Conservation (phyloP, 2,329 filamentous ascomycete species). For the Aureobasidium sp. region DNA sequence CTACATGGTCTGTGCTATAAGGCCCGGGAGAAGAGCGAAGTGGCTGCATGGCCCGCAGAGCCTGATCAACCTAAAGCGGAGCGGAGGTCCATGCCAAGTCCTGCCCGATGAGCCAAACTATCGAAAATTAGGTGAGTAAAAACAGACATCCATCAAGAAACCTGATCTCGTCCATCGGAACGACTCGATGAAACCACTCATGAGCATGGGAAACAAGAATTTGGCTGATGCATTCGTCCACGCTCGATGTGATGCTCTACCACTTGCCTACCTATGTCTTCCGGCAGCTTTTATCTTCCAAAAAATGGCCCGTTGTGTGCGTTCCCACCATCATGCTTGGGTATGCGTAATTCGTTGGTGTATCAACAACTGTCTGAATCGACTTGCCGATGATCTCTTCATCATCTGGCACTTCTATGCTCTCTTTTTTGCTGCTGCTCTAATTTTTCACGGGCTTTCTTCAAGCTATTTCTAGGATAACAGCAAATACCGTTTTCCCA, state of each 20-base stretch:
- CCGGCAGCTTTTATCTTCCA: neutral
- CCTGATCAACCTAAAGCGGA: slow-evolving; percentile 10
- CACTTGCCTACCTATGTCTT: neutral
- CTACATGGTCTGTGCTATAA: slow-evolving; percentile 7
- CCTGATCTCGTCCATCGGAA: neutral
- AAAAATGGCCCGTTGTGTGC: neutral
- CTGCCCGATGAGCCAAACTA: neutral
- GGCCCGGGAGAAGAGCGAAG: slow-evolving; percentile 11
- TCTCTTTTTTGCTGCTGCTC: neutral
- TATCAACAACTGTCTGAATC: neutral
- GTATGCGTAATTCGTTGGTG: neutral
- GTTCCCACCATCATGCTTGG: neutral
- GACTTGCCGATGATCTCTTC: neutral
- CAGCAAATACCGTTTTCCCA: neutral
- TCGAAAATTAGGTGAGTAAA: slow-evolving; percentile 3
- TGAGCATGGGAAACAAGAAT: neutral
- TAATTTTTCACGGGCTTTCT: neutral
- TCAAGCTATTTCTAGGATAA: neutral
- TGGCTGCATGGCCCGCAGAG: slow-evolving; percentile 8
- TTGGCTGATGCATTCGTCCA: neutral
- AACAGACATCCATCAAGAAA: neutral
- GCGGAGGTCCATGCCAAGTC: neutral
- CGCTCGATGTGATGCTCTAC: neutral
- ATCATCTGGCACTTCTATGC: neutral
- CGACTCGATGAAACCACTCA: neutral